phyloP scores from a whole-genome alignment of 23 red algal genomes.

The Chondrus crispus region DNA sequence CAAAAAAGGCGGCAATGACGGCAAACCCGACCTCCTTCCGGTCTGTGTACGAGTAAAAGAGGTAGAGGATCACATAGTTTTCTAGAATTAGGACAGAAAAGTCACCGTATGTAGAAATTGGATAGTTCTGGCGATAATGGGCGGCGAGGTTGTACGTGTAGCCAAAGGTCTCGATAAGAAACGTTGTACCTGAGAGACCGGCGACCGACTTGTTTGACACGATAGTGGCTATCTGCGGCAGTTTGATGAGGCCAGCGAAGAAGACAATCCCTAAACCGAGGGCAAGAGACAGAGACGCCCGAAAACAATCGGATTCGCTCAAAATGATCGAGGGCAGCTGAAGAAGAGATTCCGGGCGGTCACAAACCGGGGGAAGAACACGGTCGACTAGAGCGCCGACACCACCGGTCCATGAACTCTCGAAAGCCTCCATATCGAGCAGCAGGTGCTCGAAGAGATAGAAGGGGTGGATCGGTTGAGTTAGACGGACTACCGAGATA shows the following conservation, averaged over 20 bases:
- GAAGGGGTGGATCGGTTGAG: too few species aligned
- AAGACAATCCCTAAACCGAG: conserved; percentile 79
- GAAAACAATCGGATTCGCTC: conserved; percentile 25
- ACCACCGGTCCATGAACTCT: too few species aligned
- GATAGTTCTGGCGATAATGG: conserved; percentile 84
- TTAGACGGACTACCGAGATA: too few species aligned
- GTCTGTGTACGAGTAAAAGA: conserved; percentile 63
- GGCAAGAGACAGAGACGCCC: conserved; percentile 52
- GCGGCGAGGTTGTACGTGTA: conserved; percentile 96
- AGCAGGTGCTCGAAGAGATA: too few species aligned
- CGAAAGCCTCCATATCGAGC: too few species aligned
- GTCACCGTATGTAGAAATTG: conserved; percentile 92
- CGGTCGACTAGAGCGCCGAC: too few species aligned
- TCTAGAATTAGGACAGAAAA: conserved; percentile 79
- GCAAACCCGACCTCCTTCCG: neutral
- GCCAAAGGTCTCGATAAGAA: conserved; percentile 89
- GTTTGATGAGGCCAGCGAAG: conserved; percentile 84
- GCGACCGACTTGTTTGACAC: conserved; percentile 54
- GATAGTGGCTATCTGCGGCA: conserved; percentile 88
- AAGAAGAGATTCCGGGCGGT: neutral
- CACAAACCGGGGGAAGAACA: conserved; percentile 35
- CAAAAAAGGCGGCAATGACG: conserved; percentile 30
- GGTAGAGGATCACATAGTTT: conserved; percentile 81
- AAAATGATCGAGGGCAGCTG: neutral
- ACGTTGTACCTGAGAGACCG: conserved; percentile 71